Evolutionary conservation across 495 filamentous ascomycete species (phyloP), one percentile per base, ranked within the genome.

Genomic region (Astrothelium macrocarpum): DNA sequence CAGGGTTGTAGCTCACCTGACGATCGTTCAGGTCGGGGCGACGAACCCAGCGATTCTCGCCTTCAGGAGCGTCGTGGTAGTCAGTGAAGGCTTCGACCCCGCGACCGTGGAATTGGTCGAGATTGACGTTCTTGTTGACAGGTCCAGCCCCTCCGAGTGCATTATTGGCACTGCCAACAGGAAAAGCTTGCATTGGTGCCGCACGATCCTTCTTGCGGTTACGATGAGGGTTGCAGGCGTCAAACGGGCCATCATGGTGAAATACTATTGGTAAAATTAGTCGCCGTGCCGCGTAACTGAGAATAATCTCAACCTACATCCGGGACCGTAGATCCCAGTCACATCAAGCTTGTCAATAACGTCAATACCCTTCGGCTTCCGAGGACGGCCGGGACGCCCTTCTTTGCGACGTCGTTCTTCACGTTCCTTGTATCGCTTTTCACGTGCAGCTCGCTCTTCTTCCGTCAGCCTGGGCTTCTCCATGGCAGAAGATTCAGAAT

Each of bases 261-360:
- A 99, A 96, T 72, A 97, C 93, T 96, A 60, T 7, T 14, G 25
- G 29, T 12, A 45, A 20, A 26, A 62, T 60, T 53, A 60, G 53
- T 60, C 32, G 46, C 28, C 28, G n/a, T 56, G 20, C 23, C 31
- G 12, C 23, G 25, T 5, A 26, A 59, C 31, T 49, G 1, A 34
- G 29, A 34, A 32, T 29, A 42, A 28, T 23, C 49, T 56, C 20
- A 2, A 86, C 93, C 76, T 78, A 97, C 93, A 81, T 73, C 94
- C 94, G 64, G 90, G 89, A 49, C 95, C 94, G 71, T 95, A 97
- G 70, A 99, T 95, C 68, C 93, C 92, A 12, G 93, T 96, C 53
- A 93, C 94, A 80, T 99, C 95, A 58, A 99, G 80, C 71, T 96
- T 93, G 75, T 99, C 95, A 68, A 99, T 99, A 59, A 97, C 83